Evolutionary conservation across 257 asterid genomes (phyloP).

Genomic region (Solanum appendiculatum): DNA sequence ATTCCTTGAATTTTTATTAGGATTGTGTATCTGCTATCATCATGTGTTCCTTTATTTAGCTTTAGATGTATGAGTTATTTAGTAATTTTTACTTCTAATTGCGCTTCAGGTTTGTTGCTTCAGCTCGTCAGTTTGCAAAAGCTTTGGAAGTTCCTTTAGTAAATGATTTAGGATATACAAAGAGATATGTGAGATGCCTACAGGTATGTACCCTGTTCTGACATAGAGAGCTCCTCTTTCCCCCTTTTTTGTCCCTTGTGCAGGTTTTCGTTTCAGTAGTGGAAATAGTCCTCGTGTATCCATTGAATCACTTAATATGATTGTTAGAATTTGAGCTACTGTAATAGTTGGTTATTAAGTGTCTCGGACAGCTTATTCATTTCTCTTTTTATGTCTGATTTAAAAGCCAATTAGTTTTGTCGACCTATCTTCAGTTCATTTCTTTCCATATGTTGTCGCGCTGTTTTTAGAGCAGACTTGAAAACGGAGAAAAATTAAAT

Average conservation of each 20-base stretch:
- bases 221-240: too few relatives aligned
- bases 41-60: not conserved
- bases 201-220: slow-evolving; percentile 46
- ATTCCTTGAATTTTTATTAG: not conserved
- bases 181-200: slow-evolving; percentile 90
- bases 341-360: too few relatives aligned
- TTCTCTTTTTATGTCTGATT: not conserved
- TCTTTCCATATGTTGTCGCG: not conserved
- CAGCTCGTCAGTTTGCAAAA: slow-evolving; percentile 95
- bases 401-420: not conserved
- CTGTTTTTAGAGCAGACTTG: not conserved
- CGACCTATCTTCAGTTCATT: not conserved
- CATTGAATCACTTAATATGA: not conserved
- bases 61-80: not conserved
- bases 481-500: not conserved
- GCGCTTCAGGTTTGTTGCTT: slow-evolving; percentile 77
- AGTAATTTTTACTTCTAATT: not conserved
- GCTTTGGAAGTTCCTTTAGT: slow-evolving; percentile 95
- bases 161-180: slow-evolving; percentile 94
- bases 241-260: not conserved
- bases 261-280: not conserved
- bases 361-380: too few relatives aligned
- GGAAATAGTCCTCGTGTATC: not conserved
- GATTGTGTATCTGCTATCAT: not conserved
- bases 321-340: not conserved